Base-by-base conservation (phyloP, 805 yeast genomes). In the Myxozyma mucilagina region DNA sequence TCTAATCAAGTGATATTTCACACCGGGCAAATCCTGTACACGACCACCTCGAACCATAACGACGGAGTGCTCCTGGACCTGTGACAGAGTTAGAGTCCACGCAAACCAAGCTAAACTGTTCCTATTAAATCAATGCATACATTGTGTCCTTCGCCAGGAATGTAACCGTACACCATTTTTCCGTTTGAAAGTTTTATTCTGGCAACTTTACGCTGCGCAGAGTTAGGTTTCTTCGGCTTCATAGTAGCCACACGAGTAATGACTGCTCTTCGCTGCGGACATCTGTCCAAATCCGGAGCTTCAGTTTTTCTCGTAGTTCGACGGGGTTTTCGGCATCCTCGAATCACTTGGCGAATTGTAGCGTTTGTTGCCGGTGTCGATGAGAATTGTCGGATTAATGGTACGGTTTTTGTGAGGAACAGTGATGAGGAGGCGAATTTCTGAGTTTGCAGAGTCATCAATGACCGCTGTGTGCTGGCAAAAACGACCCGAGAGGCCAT, bases 91-190 rank as follows among this genome's bases (percentile, higher is more conserved):
- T 53, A 36, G 56, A 43, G n/a, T 47, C 49, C 5, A 36, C n/a
- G 11, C 7, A 8, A 41, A n/a, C 18, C 7, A 18, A 13, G 31
- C n/a, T 6, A 24, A 14, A 3, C 20, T 35, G 16, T 8, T 34
- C 32, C 42, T 16, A 2, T 18, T 20, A 20, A 10, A 35, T 11
- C 6, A 13, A n/a, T 2, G 32, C 65, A 87, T 24, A 59, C 68
- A 72, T 94, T 94, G 76, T 94, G 99, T 20, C 99, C 99, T 73
- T 94, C 97, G 57, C 99, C 99, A 14, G 97, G 97, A 60, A 94
- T 94, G 74, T 91, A 92, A 1, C 97, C 97, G 49, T 93, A 86
- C 16, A 94, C 83, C 53, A 89, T 86, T 67, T 86, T 87, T 32
- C 98, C 99, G 70, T 89, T 93, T 10, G 96, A 83, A 63, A 94